Evolutionary conservation across 2,329 filamentous ascomycete genomes (phyloP).

Genomic region (Sclerotinia minor): DNA sequence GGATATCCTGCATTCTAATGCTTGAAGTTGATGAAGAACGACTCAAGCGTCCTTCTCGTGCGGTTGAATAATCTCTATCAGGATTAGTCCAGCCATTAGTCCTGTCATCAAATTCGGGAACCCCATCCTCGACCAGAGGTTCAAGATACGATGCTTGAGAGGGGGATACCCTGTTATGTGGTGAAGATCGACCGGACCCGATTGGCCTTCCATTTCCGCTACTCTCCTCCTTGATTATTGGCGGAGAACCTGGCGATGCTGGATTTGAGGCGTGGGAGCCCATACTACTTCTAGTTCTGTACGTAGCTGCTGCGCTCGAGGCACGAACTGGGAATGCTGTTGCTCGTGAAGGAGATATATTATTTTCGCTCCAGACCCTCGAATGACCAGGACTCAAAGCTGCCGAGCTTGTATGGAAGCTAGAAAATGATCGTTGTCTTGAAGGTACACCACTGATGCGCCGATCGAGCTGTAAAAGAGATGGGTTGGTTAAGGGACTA

Average conservation of each 20-base stretch:
- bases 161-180: slow-evolving; percentile 32
- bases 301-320: slow-evolving; percentile 62
- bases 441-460: slow-evolving; percentile 29
- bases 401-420: slow-evolving; percentile 33
- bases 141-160: slow-evolving; percentile 46
- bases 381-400: slow-evolving; percentile 52
- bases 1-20: slow-evolving; percentile 57
- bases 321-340: slow-evolving; percentile 55
- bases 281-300: slow-evolving; percentile 41
- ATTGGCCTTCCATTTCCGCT: slow-evolving; percentile 25
- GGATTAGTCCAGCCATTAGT: slow-evolving; percentile 33
- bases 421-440: slow-evolving; percentile 33
- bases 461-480: slow-evolving; percentile 34
- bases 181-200: slow-evolving; percentile 27
- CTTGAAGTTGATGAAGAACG: slow-evolving; percentile 41
- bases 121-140: slow-evolving; percentile 56
- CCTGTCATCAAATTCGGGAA: slow-evolving; percentile 33
- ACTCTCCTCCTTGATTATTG: slow-evolving; percentile 26
- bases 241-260: slow-evolving; percentile 26
- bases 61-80: slow-evolving; percentile 33
- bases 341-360: slow-evolving; percentile 49
- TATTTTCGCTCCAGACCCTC: slow-evolving; percentile 63
- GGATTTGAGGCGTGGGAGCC: slow-evolving; percentile 23
- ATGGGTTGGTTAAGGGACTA: slow-evolving; percentile 43
- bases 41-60: slow-evolving; percentile 33